Base-by-base conservation (phyloP, 2,329 filamentous ascomycete genomes). In the Botrytis elliptica region DNA sequence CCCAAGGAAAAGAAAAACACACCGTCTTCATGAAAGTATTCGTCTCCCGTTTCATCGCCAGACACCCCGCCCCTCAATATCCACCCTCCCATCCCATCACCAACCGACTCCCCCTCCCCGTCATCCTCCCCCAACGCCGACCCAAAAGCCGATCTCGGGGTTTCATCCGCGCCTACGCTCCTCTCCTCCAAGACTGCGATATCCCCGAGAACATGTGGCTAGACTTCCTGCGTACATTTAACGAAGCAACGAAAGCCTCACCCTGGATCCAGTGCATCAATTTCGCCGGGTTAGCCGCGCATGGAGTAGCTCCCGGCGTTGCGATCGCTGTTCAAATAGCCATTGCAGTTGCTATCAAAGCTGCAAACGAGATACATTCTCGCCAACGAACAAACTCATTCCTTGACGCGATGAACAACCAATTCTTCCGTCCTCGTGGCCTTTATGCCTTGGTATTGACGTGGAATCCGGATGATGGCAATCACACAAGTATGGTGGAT, bases 351-450 rank as follows among this genome's bases (percentile, higher is more conserved):
- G 82, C 81, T 0, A 83, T 84, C 0, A 79, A 84, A 20, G 81
- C 83, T 3, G 83, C 83, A 0, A 83, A 83, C 68, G 83, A 85
- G 40, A 55, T 78, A 2, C 77, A 79, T 46, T 59, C 71, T 33
- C 72, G 75, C 6, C 71, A 75, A 25, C 76, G 77, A 72, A 76
- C 76, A 22, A 90, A 89, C 76, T 81, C 79, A 0, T 90, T 88
- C 77, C 83, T 91, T 18, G 84, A 89, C 75, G 80, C 82, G 42
- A 84, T 89, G 77, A 91, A 90, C 77, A 82, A 85, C 14, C 82
- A 86, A 5, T 85, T 89, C 73, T 91, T 91, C 79, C 84, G 83
- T 62, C 88, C 89, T 0, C 84, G 84, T 1, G 88, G 88, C 0
- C 82, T 90, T 0, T 87, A 85, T 79, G 85, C 83, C 73, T 81